Conservation (phyloP, 495 filamentous ascomycete genomes). For the Aspergillus cristatus region DNA sequence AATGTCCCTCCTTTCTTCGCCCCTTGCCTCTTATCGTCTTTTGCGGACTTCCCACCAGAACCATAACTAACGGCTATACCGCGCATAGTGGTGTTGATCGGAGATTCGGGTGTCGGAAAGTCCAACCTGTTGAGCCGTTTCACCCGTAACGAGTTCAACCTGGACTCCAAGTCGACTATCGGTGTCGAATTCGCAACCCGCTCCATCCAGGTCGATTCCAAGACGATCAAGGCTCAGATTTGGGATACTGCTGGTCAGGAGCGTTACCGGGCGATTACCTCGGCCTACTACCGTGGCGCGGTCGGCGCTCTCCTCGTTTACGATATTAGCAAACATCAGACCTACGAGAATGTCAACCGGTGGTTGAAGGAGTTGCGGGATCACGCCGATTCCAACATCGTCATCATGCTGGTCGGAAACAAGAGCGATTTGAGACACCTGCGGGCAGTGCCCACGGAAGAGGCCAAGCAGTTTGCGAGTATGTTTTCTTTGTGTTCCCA, state of each 20-base stretch:
- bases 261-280: conserved; percentile 97
- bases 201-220: conserved; percentile 97
- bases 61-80: background rate
- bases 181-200: conserved; percentile 98
- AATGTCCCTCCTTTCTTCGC: conserved; percentile 6
- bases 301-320: conserved; percentile 97
- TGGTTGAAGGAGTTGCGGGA: conserved; percentile 99
- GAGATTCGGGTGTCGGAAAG: conserved; percentile 98
- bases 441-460: conserved; percentile 94
- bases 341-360: conserved; percentile 96
- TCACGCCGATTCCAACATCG: conserved; percentile 98
- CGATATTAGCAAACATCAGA: conserved; percentile 99
- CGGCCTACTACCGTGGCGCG: conserved; percentile 95
- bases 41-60: no score
- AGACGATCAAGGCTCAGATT: conserved; percentile 99
- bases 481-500: conserved; percentile 28
- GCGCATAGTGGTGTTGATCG: conserved; percentile 84
- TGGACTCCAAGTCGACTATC: conserved; percentile 99
- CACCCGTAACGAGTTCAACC: conserved; percentile 99
- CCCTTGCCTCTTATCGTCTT: background rate
- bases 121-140: conserved; percentile 99
- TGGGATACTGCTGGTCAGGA: conserved; percentile 99
- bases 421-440: conserved; percentile 99
- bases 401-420: conserved; percentile 99
- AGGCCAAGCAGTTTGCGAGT: conserved; percentile 98